Evolutionary conservation across 345 rosid genomes (phyloP).

Genomic region (Raphanus sativus): DNA sequence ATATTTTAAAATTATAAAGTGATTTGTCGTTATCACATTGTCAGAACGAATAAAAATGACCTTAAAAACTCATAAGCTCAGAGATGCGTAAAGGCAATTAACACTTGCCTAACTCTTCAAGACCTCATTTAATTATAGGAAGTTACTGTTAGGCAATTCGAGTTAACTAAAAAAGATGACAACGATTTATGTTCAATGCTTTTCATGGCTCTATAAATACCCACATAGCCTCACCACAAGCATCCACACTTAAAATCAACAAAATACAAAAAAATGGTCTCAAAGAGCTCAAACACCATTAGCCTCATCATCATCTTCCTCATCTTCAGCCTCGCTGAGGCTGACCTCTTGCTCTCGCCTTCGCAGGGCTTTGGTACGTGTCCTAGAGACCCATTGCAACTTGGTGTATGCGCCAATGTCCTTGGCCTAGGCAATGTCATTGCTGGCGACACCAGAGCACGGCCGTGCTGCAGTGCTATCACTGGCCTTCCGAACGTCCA

Average conservation of each 20-base stretch:
- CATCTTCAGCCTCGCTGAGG: not conserved
- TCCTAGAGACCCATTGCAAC: conserved; percentile 26
- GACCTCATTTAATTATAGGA: not conserved
- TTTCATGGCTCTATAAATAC: conserved; percentile 20
- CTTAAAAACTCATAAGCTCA: not conserved
- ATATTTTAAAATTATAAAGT: not conserved
- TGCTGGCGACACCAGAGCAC: conserved; percentile 32
- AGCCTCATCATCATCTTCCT: conserved; percentile 9
- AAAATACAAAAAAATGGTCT: conserved; percentile 23
- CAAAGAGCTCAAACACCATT: conserved; percentile 21
- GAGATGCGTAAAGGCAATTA: not conserved
- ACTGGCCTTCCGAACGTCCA: conserved; percentile 19
- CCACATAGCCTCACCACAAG: not conserved
- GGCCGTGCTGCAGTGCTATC: conserved; percentile 13
- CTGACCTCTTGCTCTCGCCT: conserved; percentile 1
- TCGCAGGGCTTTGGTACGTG: conserved; percentile 31
- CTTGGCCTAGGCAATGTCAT: conserved; percentile 6
- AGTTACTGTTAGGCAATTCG: not conserved
- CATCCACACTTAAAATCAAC: conserved; percentile 9
- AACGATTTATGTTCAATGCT: not conserved
- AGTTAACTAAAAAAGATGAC: not conserved
- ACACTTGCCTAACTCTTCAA: not conserved
- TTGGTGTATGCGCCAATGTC: conserved; percentile 28
- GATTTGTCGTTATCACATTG: not conserved
- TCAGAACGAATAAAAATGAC: not conserved